A percentile compares a stretch with the other conserved stretches of the same genome.
Conservation (phyloP, 1,284 basidiomycete genomes). For the Trichosporon faecale region DNA sequence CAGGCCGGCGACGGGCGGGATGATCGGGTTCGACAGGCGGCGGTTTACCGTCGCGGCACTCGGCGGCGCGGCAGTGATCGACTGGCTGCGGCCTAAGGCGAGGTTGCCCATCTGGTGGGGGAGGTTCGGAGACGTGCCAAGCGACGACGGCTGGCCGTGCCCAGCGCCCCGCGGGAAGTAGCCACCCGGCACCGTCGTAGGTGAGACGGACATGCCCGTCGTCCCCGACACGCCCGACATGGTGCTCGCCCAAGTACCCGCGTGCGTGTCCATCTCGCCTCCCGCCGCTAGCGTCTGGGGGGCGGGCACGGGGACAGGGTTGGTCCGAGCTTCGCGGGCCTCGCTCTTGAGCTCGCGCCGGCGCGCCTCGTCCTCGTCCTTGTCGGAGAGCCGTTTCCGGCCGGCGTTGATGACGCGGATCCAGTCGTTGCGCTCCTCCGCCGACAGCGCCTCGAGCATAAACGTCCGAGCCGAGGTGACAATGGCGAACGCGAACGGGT, state of each 20-base stretch:
- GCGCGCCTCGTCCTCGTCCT: constrained; percentile 37
- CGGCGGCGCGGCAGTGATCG: constrained; percentile 7
- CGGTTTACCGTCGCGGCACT: constrained; percentile 11
- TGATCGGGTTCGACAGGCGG: constrained; percentile 18
- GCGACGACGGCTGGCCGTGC: constrained; percentile 7
- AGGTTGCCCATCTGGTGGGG: constrained; percentile 6
- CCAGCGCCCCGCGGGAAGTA: constrained; percentile 3
- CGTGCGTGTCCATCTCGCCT: constrained; percentile 29
- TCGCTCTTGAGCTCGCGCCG: constrained; percentile 11
- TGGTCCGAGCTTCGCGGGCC: constrained; percentile 12
- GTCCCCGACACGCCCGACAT: constrained; percentile 15
- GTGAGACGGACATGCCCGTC: constrained; percentile 9
- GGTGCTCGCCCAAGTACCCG: constrained; percentile 30
- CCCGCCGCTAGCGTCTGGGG: not conserved
- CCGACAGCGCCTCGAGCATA: constrained; percentile 77
- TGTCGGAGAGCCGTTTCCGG: constrained; percentile 61
- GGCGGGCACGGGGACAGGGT: constrained; percentile 12
- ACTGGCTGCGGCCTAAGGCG: not conserved
- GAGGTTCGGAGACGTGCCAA: not conserved
- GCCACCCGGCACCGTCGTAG: not conserved
- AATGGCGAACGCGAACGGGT: constrained; percentile 84
- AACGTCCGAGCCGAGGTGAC: constrained; percentile 90
- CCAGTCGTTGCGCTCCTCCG: constrained; percentile 76
- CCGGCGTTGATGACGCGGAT: constrained; percentile 76
- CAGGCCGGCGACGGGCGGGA: not conserved